Evolutionary conservation across 2,329 filamentous ascomycete species (phyloP), one percentile per base, ranked within the genome.

Genomic region (Ophiostoma perfectum): DNA sequence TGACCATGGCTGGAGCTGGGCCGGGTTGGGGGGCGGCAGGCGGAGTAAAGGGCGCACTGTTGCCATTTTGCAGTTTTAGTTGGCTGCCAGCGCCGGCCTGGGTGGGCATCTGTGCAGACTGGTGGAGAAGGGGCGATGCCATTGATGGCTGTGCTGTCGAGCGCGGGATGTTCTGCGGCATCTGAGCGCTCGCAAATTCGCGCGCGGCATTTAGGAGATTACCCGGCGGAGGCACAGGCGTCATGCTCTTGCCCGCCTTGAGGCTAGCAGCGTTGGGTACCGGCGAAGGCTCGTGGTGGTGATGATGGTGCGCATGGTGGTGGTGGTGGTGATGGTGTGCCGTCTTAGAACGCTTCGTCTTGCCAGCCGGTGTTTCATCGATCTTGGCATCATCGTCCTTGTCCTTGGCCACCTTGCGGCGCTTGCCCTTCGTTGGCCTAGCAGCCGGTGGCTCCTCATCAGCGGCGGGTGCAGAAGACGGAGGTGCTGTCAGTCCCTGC

Each of bases 341-440:
- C 39, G 88, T 87, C 78, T 95, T 94, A 68, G 84, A 77, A 70
- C 88, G 88, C 75, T 93, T 91, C 68, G 82, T 78, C 69, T 85
- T 84, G 39, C 80, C 80, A 64, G 81, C 82, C 1, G 88, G 87
- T 1, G 89, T 88, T 69, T 86, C 87, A 69, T 95, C 91, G 70
- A 87, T 92, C 69, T 81, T 85, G 70, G 86, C 86, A 68, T 95
- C 91, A 70, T 87, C 92, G 44, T 82, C 82, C 71, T 84, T 85
- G 42, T 77, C 77, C 3, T 92, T 90, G 62, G 95, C 92, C 2
- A 18, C 80, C 76, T 92, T 91, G 70, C 91, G 83, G 69, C 88
- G 84, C 75, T 88, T 87, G 58, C 82, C 83, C 62, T 85, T 82
- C 9, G 80, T 80, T 4, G 77, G 69, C 80, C 81, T 71, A 8